Base-by-base conservation (phyloP, 176 grass and related monocot genomes). In the Oropetium thomaeum region DNA sequence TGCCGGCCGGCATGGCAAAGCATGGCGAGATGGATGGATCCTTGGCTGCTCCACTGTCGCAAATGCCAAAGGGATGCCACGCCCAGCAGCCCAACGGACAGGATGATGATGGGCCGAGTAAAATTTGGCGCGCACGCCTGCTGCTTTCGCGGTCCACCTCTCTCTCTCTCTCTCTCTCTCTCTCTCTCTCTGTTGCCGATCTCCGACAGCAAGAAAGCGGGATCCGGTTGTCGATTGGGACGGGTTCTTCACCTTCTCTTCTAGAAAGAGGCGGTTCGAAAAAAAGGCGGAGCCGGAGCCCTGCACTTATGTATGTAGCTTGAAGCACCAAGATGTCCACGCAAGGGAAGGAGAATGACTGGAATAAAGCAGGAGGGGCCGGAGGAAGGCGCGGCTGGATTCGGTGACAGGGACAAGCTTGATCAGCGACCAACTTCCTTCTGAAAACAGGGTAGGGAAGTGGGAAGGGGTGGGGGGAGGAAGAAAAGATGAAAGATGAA, bases 181-280 rank as follows among this genome's bases (percentile, higher is more conserved):
- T n/a, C 42, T 27, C 54, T 82, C 66, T 40, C 32, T 52, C 63
- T 4, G 22, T 32, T 70, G 25, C 23, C 17, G 53, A 5, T 70
- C 28, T 62, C 54, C 17, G 54, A 70, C 64, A 39, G 44, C 42
- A 51, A 60, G 20, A 83, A 77, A 70, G 65, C 49, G 10, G 31
- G 29, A 53, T 52, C 12, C 0, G 81, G 62, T 39, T 7, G 64
- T 37, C 26, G 53, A 69, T 19, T 3, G 4, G 10, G 49, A 53
- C 51, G 51, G n/a, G n/a, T n/a, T n/a, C n/a, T 23, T 25, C 20
- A 22, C 22, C 20, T 54, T 52, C 20, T 54, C 51, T 38, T 14
- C 48, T 23, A 39, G 45, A 62, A 63, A 51, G 4, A 38, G 55
- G 52, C 43, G 44, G 78, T 54, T 81, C n/a, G n/a, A n/a, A n/a